phyloP scores from a whole-genome alignment of 176 grass and related monocot species.

The Poa annua region DNA sequence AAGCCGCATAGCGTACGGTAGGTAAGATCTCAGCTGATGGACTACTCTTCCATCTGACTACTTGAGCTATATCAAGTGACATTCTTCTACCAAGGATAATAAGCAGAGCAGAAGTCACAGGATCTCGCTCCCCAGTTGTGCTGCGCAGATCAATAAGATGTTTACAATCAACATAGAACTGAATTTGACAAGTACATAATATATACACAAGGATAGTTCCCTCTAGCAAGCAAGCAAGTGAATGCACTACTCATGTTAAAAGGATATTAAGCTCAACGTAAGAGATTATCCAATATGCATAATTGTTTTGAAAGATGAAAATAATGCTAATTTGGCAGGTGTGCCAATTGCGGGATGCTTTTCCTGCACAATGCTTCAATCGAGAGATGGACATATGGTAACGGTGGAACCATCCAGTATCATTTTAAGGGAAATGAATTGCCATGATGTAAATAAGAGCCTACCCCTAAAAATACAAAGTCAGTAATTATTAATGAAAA shows the following conservation, averaged over 20 bases:
- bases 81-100: conserved; percentile 89
- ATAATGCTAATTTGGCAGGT: conserved; percentile 19
- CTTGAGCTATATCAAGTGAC: conserved; percentile 92
- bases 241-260: conserved; percentile 10
- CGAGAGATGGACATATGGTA: conserved; percentile 12
- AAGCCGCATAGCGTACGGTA: conserved; percentile 81
- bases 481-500: not conserved
- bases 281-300: not conserved
- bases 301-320: conserved; percentile 22
- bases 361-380: conserved; percentile 12
- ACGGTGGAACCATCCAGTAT: not conserved
- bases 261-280: not conserved
- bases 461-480: conserved; percentile 27
- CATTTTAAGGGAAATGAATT: conserved; percentile 1
- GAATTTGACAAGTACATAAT: conserved; percentile 29
- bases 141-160: conserved; percentile 48
- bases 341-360: not conserved
- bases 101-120: conserved; percentile 89
- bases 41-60: conserved; percentile 90
- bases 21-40: conserved; percentile 69
- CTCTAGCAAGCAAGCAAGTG: not conserved
- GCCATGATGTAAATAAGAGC: not conserved
- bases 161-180: conserved; percentile 16
- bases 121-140: conserved; percentile 85
- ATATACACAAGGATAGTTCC: conserved; percentile 11